Percentiles rank a stretch among this genome's conserved stretches.
These are phyloP conservation scores for Fibroporia radiculosa DNA, from an alignment of 768 basidiomycete species.

Conservation along the genomic window DNA sequence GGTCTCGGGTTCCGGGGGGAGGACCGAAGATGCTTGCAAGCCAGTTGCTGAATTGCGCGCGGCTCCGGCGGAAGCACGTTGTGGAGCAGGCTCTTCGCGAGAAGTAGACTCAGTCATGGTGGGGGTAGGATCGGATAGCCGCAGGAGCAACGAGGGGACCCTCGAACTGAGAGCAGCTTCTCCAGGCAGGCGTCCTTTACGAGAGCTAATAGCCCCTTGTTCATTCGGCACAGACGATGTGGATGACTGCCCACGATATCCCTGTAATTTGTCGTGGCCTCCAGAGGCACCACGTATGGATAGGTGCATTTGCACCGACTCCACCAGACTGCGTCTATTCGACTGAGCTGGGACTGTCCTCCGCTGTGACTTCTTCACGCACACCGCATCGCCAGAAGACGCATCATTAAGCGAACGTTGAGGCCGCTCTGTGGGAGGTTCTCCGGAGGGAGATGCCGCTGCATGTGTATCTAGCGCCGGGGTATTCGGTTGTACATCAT, in stretches of 20 bases:
- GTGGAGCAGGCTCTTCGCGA: not conserved
- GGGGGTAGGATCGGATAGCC: constrained; percentile 18
- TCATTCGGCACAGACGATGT: not conserved
- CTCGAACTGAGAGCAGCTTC: not conserved
- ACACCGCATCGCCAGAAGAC: too few species aligned
- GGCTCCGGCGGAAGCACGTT: not conserved
- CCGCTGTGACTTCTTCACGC: too few species aligned
- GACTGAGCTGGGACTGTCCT: not conserved
- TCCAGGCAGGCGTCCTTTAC: not conserved
- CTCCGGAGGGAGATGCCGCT: too few species aligned
- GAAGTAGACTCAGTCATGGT: not conserved
- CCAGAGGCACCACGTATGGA: constrained; percentile 5
- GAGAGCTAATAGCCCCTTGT: not conserved
- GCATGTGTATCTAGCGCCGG: too few species aligned
- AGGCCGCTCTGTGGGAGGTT: too few species aligned
- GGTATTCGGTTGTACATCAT: too few species aligned
- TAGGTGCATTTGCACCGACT: constrained; percentile 44
- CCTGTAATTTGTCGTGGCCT: not conserved
- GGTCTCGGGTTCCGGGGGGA: too few species aligned
- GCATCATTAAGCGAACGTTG: too few species aligned
- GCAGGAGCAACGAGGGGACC: constrained; percentile 18
- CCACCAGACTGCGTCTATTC: constrained; percentile 34
- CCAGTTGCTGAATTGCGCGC: too few species aligned
- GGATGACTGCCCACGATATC: not conserved
- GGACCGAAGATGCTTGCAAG: too few species aligned